Percentiles rank a stretch among this genome's conserved stretches.
Conservation (phyloP, 805 yeast species). For the Candida boidinii region DNA sequence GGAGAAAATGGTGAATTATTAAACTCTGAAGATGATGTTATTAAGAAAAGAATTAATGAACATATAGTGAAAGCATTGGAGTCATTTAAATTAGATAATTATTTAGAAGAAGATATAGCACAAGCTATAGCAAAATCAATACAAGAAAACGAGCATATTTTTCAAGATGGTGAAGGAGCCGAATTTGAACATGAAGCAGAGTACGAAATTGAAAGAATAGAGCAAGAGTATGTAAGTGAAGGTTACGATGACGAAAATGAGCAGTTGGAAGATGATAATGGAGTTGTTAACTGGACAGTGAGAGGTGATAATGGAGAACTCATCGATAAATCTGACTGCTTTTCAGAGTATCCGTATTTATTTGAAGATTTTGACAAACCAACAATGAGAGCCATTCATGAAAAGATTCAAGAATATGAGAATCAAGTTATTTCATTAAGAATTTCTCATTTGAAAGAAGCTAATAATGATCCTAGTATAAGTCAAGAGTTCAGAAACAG, state of each 20-base stretch:
- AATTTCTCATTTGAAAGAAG: too few species aligned
- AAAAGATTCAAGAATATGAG: too few species aligned
- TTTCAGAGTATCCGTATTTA: too few species aligned
- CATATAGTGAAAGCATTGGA: conserved; percentile 17
- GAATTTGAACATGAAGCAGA: background rate
- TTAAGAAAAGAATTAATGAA: conserved; percentile 11
- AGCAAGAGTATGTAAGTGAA: background rate
- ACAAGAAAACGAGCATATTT: conserved; percentile 1
- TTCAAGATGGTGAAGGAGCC: background rate
- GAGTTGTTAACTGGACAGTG: too few species aligned
- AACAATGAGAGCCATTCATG: too few species aligned
- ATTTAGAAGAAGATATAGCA: background rate
- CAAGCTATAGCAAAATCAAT: conserved; percentile 1
- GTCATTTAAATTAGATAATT: conserved; percentile 13
- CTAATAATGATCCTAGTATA: too few species aligned
- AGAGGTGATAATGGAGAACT: conserved; percentile 14
- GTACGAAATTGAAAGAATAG: too few species aligned
- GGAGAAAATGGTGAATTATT: conserved; percentile 14
- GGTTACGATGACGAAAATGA: background rate
- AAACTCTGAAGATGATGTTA: conserved; percentile 9
- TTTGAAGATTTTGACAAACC: too few species aligned
- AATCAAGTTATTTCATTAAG: too few species aligned
- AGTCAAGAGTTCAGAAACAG: too few species aligned
- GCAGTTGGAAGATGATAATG: too few species aligned
- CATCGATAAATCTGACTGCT: conserved; percentile 11